Evolutionary conservation across 805 yeast genomes (phyloP).

Genomic region (Candida krabiensis): DNA sequence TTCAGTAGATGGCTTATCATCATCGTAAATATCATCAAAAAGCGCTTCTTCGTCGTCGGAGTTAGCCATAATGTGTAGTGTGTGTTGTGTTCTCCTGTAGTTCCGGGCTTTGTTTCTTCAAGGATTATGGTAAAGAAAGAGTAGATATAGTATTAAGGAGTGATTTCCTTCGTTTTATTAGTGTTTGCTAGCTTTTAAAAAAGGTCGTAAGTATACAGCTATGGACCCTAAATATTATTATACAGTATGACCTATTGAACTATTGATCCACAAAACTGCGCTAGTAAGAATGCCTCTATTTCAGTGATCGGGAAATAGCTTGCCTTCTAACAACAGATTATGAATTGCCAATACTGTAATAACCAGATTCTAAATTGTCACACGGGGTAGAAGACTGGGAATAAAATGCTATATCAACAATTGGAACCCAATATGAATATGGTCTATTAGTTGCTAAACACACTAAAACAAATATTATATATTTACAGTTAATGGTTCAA

Average conservation of each 20-base stretch:
- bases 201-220: slow-evolving; percentile 6
- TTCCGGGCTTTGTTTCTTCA: background rate
- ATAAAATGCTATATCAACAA: too few species aligned
- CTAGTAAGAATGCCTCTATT: too few species aligned
- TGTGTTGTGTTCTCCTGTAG: background rate
- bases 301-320: too few species aligned
- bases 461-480: too few species aligned
- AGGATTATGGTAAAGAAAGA: background rate
- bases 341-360: too few species aligned
- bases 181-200: slow-evolving; percentile 6
- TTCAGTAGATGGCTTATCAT: slow-evolving; percentile 25
- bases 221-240: slow-evolving; percentile 9
- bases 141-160: slow-evolving; percentile 2
- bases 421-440: too few species aligned
- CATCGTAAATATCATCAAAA: slow-evolving; percentile 82
- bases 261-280: background rate
- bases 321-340: too few species aligned
- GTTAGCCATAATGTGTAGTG: slow-evolving; percentile 46
- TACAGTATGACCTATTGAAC: slow-evolving; percentile 1
- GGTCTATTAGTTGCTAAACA: too few species aligned
- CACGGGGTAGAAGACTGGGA: too few species aligned
- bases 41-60: slow-evolving; percentile 92
- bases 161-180: slow-evolving; percentile 8
- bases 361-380: too few species aligned
- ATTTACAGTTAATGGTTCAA: too few species aligned